Evolutionary conservation across 768 basidiomycete species (phyloP), one percentile per base, ranked within the genome.

Genomic region (Pisolithus sp.): DNA sequence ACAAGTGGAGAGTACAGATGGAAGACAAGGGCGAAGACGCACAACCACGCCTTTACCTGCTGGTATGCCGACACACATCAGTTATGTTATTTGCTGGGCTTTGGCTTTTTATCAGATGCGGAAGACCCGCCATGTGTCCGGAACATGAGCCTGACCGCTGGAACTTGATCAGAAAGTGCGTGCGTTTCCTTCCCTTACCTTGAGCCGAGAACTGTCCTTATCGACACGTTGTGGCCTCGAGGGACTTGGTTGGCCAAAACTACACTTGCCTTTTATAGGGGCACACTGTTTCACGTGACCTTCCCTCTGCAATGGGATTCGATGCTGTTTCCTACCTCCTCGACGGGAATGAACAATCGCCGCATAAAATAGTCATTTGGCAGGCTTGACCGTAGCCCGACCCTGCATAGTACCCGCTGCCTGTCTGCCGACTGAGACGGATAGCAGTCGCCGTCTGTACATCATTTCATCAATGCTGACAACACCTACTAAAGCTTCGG

Each of bases 11-110:
- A 61, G 65, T 59, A 60, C 60, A 66, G 66, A 62, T 68, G 68
- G 58, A 59, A 59, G 66, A 66, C 68, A 66, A 69, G 67, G 68
- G 66, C 57, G 57, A 68, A 69, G 67, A 68, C 58, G 68, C 53
- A 56, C 62, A 68, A 47, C 46, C 67, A 68, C 67, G 67, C 67
- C 68, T 62, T 66, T 61, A 58, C 67, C 67, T 68, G 66, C 64
- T 47, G 62, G 55, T 57, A 52, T 61, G 57, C 63, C 63, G 50
- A 62, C 58, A 63, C 61, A 65, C 67, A 66, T 64, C 64, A 57
- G 20, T 59, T 42, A 42, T 26, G 50, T 61, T 68, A 57, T 68
- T 68, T 68, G 58, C 57, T 46, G 5, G 21, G 30, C 52, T 68
- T 68, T 68, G 68, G 59, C 50, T 23, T 51, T 26, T 42, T 52